Evolutionary conservation across 495 filamentous ascomycete species (phyloP).

Genomic region (Neurospora africana): DNA sequence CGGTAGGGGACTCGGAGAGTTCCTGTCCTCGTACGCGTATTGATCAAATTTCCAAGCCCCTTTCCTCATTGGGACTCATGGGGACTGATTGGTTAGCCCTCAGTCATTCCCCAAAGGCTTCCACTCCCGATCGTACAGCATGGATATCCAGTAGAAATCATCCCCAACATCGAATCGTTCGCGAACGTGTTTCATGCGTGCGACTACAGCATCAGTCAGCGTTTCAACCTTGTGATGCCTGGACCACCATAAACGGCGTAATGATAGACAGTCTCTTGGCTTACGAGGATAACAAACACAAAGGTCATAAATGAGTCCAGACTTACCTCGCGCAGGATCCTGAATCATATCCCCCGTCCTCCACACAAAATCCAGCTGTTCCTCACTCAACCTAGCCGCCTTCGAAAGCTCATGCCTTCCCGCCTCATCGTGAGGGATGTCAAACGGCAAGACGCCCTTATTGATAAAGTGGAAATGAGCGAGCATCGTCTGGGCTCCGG

Average conservation of each 20-base stretch:
- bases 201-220: slow-evolving; percentile 1
- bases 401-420: slow-evolving; percentile 12
- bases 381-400: slow-evolving; percentile 13
- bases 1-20: no score
- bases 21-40: no score
- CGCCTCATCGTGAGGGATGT: slow-evolving; percentile 3
- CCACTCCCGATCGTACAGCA: slow-evolving; percentile 18
- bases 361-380: slow-evolving; percentile 17
- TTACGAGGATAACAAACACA: background rate
- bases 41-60: no score
- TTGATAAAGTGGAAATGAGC: slow-evolving; percentile 35
- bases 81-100: background rate
- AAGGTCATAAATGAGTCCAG: background rate
- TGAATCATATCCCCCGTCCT: slow-evolving; percentile 8
- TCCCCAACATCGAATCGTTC: slow-evolving; percentile 6
- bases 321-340: slow-evolving; percentile 8
- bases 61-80: no score
- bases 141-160: slow-evolving; percentile 19
- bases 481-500: slow-evolving; percentile 33
- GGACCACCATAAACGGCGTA: background rate
- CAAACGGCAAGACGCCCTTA: slow-evolving; percentile 23
- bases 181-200: slow-evolving; percentile 5
- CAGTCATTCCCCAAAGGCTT: slow-evolving; percentile 10
- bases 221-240: background rate
- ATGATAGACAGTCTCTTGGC: background rate